Conservation (phyloP, 805 yeast species). For the Wickerhamomyces silvicola region DNA sequence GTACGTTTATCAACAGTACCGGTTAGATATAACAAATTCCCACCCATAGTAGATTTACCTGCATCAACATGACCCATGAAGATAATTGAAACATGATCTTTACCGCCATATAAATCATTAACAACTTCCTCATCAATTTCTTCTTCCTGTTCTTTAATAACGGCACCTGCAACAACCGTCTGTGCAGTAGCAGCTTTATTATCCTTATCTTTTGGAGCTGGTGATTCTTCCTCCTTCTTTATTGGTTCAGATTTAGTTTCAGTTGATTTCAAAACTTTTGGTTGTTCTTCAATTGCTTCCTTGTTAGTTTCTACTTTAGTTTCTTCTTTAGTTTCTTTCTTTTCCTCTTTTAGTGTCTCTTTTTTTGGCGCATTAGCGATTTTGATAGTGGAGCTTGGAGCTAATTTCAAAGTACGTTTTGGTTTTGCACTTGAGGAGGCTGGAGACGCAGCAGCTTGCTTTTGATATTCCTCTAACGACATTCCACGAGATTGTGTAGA, state of each 20-base stretch:
- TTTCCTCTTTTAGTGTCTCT: constrained; percentile 24
- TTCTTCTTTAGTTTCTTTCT: constrained; percentile 20
- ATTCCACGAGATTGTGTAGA: constrained; percentile 41
- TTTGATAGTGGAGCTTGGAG: constrained; percentile 59
- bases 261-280: constrained; percentile 7
- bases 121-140: constrained; percentile 82
- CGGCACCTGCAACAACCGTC: constrained; percentile 34
- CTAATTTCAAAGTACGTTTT: constrained; percentile 63
- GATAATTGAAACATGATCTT: constrained; percentile 93
- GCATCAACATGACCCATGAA: constrained; percentile 99
- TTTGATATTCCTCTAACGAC: constrained; percentile 79
- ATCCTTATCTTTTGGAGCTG: constrained; percentile 17
- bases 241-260: constrained; percentile 15
- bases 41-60: constrained; percentile 99
- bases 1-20: constrained; percentile 99
- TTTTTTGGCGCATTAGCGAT: constrained; percentile 45
- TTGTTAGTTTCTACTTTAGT: constrained; percentile 23
- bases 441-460: constrained; percentile 37
- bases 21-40: constrained; percentile 85
- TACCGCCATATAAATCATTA: constrained; percentile 91
- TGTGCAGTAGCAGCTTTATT: constrained; percentile 13
- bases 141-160: constrained; percentile 68
- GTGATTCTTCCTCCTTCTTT: constrained; percentile 21
- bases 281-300: constrained; percentile 23
- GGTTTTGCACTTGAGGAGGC: constrained; percentile 41